phyloP scores from a whole-genome alignment of 148 eudicot genomes.

The Arbutus unedo region DNA sequence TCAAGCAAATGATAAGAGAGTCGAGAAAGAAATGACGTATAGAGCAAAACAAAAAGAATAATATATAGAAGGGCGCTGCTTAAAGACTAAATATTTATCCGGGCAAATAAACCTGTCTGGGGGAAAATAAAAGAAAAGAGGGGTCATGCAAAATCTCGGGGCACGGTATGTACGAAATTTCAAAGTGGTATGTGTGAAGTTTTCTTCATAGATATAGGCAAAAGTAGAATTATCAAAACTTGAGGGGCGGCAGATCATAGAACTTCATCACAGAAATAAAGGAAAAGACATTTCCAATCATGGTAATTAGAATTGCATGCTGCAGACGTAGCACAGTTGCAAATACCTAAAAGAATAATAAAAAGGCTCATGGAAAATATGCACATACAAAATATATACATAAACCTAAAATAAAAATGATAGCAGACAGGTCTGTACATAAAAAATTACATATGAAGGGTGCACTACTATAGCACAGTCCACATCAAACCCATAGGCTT shows the following conservation, averaged over 20 bases:
- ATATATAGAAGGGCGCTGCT: not conserved
- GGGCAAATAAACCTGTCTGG: not conserved
- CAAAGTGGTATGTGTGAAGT: not conserved
- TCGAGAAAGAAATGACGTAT: not conserved
- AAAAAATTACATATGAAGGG: not conserved
- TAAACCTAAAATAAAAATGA: not conserved
- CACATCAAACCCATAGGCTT: not conserved
- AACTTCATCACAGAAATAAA: not conserved
- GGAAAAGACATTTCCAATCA: not conserved
- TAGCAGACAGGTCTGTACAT: not conserved
- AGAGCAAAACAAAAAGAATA: not conserved
- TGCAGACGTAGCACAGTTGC: not conserved
- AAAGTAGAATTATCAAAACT: not conserved
- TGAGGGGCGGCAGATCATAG: not conserved
- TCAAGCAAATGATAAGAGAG: not conserved
- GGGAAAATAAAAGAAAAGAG: not conserved
- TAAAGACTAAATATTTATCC: not conserved
- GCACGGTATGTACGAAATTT: not conserved
- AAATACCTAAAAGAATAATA: not conserved
- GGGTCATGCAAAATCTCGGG: not conserved
- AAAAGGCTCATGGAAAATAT: not conserved
- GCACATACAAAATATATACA: not conserved
- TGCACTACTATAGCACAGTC: not conserved
- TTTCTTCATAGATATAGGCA: not conserved
- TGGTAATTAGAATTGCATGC: not conserved